These are phyloP conservation scores for Lepraria neglecta DNA, from an alignment of 495 filamentous ascomycete genomes.

Conservation along the genomic window DNA sequence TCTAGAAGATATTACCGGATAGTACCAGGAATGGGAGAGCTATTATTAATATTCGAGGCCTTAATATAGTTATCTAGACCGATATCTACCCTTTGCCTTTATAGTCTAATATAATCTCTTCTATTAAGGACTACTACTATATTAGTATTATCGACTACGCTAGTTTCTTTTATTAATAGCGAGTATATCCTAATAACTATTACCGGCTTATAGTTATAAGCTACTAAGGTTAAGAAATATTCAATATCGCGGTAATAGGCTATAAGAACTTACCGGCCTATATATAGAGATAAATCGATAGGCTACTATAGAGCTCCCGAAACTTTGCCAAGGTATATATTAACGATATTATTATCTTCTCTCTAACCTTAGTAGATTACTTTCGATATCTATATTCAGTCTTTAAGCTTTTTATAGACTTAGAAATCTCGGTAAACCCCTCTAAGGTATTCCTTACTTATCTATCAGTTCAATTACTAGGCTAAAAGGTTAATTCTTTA, in stretches of 20 bases:
- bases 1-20: too few species aligned
- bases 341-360: constrained; percentile 4
- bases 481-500: neutral
- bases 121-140: too few species aligned
- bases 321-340: neutral
- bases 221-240: neutral
- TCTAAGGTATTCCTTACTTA: neutral
- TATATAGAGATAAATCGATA: too few species aligned
- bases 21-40: too few species aligned
- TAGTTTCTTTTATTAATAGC: too few species aligned
- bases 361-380: neutral
- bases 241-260: neutral
- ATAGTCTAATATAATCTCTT: too few species aligned
- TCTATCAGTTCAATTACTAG: neutral
- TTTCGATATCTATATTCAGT: neutral
- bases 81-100: too few species aligned
- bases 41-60: too few species aligned
- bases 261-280: neutral
- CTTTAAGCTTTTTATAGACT: neutral
- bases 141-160: too few species aligned
- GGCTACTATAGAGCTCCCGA: neutral
- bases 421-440: neutral
- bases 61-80: too few species aligned
- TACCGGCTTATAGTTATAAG: neutral
- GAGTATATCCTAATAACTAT: neutral